Conservation (phyloP, 345 rosid genomes). For the Salix dunnii region DNA sequence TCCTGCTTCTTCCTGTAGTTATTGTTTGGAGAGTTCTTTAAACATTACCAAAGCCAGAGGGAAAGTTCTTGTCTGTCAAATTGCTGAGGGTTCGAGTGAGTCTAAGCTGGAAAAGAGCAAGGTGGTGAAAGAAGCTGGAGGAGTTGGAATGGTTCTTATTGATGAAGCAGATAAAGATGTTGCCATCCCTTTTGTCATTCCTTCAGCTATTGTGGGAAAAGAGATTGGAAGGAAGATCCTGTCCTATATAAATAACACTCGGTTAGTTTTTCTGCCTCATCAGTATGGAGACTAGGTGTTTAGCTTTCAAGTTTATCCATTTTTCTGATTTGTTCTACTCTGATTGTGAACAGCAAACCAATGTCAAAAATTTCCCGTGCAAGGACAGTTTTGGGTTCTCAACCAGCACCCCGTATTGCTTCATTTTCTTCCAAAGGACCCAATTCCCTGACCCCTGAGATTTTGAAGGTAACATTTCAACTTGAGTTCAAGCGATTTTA, state of each 20-base stretch:
- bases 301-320: background rate
- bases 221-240: slow-evolving; percentile 39
- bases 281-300: background rate
- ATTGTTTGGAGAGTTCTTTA: slow-evolving; percentile 53
- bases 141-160: slow-evolving; percentile 53
- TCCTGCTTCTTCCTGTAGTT: slow-evolving; percentile 33
- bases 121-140: slow-evolving; percentile 56
- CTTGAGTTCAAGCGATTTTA: background rate
- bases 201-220: slow-evolving; percentile 51
- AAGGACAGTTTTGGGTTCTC: slow-evolving; percentile 43
- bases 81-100: slow-evolving; percentile 47
- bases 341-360: slow-evolving; percentile 34
- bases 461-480: slow-evolving; percentile 41
- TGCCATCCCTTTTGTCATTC: slow-evolving; percentile 49
- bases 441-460: slow-evolving; percentile 48
- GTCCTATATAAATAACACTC: slow-evolving; percentile 36
- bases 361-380: slow-evolving; percentile 38
- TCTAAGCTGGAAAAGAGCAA: slow-evolving; percentile 49
- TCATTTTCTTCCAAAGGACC: slow-evolving; percentile 58
- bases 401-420: slow-evolving; percentile 47
- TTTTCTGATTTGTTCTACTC: slow-evolving; percentile 18
- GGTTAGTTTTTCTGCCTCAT: slow-evolving; percentile 30
- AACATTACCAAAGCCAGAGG: slow-evolving; percentile 44
- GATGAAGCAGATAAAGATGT: slow-evolving; percentile 45
- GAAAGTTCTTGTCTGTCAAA: slow-evolving; percentile 52